phyloP scores from a whole-genome alignment of 2,329 filamentous ascomycete genomes.

The Cryphonectria parasitica region DNA sequence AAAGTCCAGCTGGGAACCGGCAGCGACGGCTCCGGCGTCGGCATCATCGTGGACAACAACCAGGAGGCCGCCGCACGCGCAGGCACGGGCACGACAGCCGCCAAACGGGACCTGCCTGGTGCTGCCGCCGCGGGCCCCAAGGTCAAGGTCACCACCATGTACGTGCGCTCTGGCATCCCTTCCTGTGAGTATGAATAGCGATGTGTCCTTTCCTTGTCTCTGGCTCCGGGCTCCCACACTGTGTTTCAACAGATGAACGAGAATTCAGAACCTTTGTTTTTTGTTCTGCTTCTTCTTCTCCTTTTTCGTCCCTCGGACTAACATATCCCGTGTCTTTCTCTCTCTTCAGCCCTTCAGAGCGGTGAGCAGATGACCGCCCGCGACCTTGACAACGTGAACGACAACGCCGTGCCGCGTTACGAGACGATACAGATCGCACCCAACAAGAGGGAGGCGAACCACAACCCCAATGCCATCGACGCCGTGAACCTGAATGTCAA shows the following conservation, averaged over 20 bases:
- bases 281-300: not conserved
- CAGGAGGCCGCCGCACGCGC: constrained; percentile 30
- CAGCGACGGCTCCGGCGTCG: constrained; percentile 45
- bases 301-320: not conserved
- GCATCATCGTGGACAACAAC: constrained; percentile 42
- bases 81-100: constrained; percentile 17
- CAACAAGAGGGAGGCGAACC: constrained; percentile 24
- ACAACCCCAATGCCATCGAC: constrained; percentile 41
- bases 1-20: constrained; percentile 54
- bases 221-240: not conserved
- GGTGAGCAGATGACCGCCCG: constrained; percentile 30
- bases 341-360: constrained; percentile 36
- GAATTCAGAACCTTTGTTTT: not conserved
- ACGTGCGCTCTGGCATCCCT: constrained; percentile 48
- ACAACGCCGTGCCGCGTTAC: constrained; percentile 22
- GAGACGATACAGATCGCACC: constrained; percentile 28
- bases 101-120: constrained; percentile 30
- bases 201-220: constrained; percentile 16
- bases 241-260: not conserved
- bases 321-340: not conserved
- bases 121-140: constrained; percentile 42
- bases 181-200: constrained; percentile 43
- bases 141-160: constrained; percentile 52
- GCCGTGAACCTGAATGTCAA: constrained; percentile 51
- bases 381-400: constrained; percentile 19